phyloP scores from a whole-genome alignment of 1,284 basidiomycete genomes.

The Trametes polyzona region DNA sequence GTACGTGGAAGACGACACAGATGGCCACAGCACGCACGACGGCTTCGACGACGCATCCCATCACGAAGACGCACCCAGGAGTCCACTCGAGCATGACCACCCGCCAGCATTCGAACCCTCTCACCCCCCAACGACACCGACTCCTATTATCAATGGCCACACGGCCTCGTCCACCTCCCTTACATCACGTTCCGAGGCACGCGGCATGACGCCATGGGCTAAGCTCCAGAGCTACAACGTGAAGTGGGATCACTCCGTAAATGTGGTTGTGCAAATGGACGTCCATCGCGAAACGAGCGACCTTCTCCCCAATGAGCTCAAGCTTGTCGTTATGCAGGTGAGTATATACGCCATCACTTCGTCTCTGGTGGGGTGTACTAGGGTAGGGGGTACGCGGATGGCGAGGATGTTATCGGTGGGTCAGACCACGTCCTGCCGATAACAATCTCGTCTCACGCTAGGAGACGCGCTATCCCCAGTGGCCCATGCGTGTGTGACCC shows the following conservation, averaged over 20 bases:
- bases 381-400: neutral
- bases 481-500: neutral
- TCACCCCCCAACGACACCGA: conserved; percentile 17
- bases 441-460: conserved; percentile 9
- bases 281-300: conserved; percentile 57
- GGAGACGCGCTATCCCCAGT: neutral
- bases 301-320: conserved; percentile 62
- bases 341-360: conserved; percentile 10
- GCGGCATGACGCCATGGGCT: conserved; percentile 60
- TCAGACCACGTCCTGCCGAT: neutral
- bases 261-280: conserved; percentile 64
- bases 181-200: conserved; percentile 35
- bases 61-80: conserved; percentile 6
- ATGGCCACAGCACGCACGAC: conserved; percentile 30
- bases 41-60: conserved; percentile 22
- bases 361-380: neutral
- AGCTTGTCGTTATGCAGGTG: conserved; percentile 69
- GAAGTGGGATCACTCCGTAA: conserved; percentile 58
- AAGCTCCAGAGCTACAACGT: conserved; percentile 64
- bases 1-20: conserved; percentile 23
- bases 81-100: conserved; percentile 8
- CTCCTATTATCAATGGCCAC: conserved; percentile 14
- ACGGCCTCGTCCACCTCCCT: conserved; percentile 16
- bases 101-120: conserved; percentile 13
- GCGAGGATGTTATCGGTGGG: conserved; percentile 1